These are phyloP conservation scores for Vishniacozyma victoriae DNA, from an alignment of 768 basidiomycete genomes.

Conservation along the genomic window DNA sequence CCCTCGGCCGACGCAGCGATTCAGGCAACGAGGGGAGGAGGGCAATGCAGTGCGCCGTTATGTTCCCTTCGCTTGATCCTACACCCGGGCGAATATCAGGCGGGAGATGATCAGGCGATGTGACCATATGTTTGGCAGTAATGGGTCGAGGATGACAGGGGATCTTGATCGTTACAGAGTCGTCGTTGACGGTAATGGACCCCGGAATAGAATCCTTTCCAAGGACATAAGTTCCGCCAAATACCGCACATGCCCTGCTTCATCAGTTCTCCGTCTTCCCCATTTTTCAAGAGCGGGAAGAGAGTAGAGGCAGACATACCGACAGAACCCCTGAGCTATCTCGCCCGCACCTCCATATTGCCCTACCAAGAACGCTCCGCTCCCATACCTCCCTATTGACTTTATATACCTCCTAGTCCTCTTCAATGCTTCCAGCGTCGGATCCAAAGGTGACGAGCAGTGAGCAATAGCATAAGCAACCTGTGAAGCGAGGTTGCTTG, in stretches of 20 bases:
- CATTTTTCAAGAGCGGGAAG: not conserved
- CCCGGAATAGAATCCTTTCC: slow-evolving; percentile 33
- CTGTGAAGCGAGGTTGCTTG: slow-evolving; percentile 55
- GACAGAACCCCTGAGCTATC: slow-evolving; percentile 74
- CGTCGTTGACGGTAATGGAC: slow-evolving; percentile 7
- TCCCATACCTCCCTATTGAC: slow-evolving; percentile 79
- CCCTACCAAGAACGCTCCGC: slow-evolving; percentile 81
- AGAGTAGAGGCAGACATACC: slow-evolving; percentile 39
- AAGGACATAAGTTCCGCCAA: slow-evolving; percentile 51
- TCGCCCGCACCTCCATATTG: slow-evolving; percentile 93
- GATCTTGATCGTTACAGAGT: slow-evolving; percentile 12
- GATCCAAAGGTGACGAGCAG: slow-evolving; percentile 59
- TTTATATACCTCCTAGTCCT: slow-evolving; percentile 68
- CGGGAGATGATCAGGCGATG: slow-evolving; percentile 23
- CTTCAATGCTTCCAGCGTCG: slow-evolving; percentile 59
- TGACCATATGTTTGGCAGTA: slow-evolving; percentile 24
- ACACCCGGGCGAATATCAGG: not conserved
- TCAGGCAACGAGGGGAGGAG: slow-evolving; percentile 22
- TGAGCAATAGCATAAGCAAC: slow-evolving; percentile 76
- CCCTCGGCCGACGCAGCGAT: slow-evolving; percentile 3
- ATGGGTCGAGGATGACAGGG: slow-evolving; percentile 33
- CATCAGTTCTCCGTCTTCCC: not conserved
- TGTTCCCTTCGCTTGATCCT: not conserved
- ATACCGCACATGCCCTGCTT: slow-evolving; percentile 70
- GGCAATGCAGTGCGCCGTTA: slow-evolving; percentile 32